Conservation (phyloP, 805 yeast genomes). For the Brettanomyces custersianus region DNA sequence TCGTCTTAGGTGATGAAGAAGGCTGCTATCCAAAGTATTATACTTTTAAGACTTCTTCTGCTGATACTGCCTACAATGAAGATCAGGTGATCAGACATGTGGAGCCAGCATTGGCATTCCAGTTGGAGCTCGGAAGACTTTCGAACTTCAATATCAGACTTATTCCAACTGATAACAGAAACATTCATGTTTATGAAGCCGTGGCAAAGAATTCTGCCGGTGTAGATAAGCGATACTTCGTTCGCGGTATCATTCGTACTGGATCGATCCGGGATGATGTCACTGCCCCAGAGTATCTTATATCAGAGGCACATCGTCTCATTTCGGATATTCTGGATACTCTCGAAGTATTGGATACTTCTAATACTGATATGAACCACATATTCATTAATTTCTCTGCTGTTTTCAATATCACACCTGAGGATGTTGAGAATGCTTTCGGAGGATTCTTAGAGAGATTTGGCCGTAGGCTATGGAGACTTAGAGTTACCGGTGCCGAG, state of each 20-base stretch:
- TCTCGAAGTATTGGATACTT: conserved; percentile 85
- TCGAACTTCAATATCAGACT: conserved; percentile 94
- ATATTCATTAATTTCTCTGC: conserved; percentile 96
- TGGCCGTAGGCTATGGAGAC: conserved; percentile 93
- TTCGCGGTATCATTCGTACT: conserved; percentile 95
- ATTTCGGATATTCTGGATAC: conserved; percentile 96
- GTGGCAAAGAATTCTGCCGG: conserved; percentile 83
- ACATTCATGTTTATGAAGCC: conserved; percentile 95
- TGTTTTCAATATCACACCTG: conserved; percentile 87
- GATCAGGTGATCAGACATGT: conserved; percentile 94
- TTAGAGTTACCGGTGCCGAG: conserved; percentile 96
- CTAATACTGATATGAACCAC: conserved; percentile 93
- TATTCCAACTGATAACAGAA: conserved; percentile 91
- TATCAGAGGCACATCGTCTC: conserved; percentile 91
- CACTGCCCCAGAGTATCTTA: conserved; percentile 85
- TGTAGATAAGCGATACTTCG: conserved; percentile 90
- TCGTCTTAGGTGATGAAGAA: conserved; percentile 72
- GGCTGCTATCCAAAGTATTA: conserved; percentile 93
- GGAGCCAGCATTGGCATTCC: conserved; percentile 97
- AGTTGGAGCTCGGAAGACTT: conserved; percentile 87
- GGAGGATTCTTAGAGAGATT: conserved; percentile 97
- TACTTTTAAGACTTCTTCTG: conserved; percentile 55
- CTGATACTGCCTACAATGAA: conserved; percentile 73
- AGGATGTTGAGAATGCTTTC: conserved; percentile 94
- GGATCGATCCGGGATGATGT: conserved; percentile 92